Evolutionary conservation across 108 stramenopile genomes (phyloP).

Genomic region (Nannochloropsis salina): DNA sequence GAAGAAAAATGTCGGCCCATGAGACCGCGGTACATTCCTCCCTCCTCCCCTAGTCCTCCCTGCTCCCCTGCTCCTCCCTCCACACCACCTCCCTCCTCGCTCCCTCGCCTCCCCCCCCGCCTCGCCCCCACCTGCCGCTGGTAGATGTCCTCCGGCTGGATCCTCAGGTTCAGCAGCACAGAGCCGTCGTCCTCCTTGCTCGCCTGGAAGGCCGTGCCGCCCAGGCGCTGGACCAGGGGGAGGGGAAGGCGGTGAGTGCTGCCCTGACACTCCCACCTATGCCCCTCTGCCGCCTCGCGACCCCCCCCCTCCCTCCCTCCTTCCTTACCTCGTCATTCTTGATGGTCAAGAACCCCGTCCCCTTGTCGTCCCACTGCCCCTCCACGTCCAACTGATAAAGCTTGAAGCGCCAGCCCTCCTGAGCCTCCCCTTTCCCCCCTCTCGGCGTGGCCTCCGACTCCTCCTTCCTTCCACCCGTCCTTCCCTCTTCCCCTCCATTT

Average conservation of each 20-base stretch:
- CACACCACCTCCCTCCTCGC: background rate
- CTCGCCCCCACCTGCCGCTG: slow-evolving; percentile 41
- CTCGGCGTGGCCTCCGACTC: background rate
- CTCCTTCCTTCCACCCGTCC: background rate
- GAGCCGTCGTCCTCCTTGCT: slow-evolving; percentile 36
- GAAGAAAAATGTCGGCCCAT: background rate
- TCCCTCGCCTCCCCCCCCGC: no score
- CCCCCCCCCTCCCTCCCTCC: background rate
- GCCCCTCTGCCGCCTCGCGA: background rate
- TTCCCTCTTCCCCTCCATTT: background rate
- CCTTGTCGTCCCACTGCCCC: slow-evolving; percentile 51
- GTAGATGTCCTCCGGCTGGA: slow-evolving; percentile 37
- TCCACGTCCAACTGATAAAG: slow-evolving; percentile 50
- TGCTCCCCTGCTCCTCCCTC: background rate
- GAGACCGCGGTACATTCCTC: background rate
- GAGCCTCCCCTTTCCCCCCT: background rate
- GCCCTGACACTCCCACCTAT: no score
- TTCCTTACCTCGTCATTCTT: background rate
- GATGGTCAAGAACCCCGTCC: slow-evolving; percentile 31
- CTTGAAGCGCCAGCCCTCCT: slow-evolving; percentile 44
- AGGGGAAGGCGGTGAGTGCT: background rate
- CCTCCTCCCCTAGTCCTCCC: background rate
- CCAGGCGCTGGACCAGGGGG: background rate
- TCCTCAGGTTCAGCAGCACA: slow-evolving; percentile 36
- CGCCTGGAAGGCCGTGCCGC: background rate